Base-by-base conservation (phyloP, 2,329 filamentous ascomycete species). In the Apiospora sp. region DNA sequence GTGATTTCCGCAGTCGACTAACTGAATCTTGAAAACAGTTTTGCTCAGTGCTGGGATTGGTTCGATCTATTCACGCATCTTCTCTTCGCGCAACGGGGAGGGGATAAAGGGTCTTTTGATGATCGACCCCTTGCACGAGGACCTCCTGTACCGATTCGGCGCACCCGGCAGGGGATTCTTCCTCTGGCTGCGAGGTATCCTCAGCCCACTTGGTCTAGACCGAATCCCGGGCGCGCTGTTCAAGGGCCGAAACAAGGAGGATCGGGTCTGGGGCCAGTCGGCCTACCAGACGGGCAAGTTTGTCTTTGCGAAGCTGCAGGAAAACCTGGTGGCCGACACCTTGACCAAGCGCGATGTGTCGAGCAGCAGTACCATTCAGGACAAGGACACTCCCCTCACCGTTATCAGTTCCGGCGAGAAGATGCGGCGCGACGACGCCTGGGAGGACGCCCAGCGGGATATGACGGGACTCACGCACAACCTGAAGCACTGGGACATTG, bases 221-320 rank as follows among this genome's bases (percentile, higher is more conserved):
- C 91, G 94, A 24, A 86, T 97, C 46, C 88, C 91, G 0, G 95
- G 93, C 0, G 95, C 95, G 10, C 82, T 98, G 7, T 94, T 98
- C 86, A 90, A 90, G 70, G 94, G 95, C 49, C 92, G 95, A 54
- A 92, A 88, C 1, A 91, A 93, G 49, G 90, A 93, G 80, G 96
- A 98, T 81, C 92, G 96, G 13, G 91, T 98, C 14, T 97, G 93
- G 82, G 96, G 96, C 16, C 88, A 90, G 64, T 90, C 91, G 6
- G 91, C 94, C 0, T 92, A 94, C 79, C 94, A 97, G 82, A 88
- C 87, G 34, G 94, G 93, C 74, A 97, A 95, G 81, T 92, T 90
- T 81, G 92, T 98, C 82, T 98, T 97, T 81, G 93, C 95, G 5
- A 94, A 95, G 83, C 87, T 99, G 72, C 96, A 99, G 83, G 96